A percentile compares a stretch with the other conserved stretches of the same genome.
phyloP scores from a whole-genome alignment of 305 asterid genomes.

The Striga hermonthica region DNA sequence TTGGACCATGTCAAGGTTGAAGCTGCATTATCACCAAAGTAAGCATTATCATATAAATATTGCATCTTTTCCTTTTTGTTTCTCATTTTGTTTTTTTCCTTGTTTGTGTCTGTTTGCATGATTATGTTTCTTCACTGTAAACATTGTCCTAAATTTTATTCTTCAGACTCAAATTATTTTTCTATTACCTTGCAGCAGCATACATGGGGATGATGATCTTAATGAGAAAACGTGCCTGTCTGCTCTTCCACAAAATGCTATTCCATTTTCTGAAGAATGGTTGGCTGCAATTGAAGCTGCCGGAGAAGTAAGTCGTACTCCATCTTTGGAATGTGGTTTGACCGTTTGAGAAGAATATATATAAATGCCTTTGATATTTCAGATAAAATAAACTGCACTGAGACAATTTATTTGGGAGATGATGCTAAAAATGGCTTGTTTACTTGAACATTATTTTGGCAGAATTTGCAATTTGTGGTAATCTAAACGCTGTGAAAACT shows the following conservation, averaged over 20 bases:
- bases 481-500: conserved; percentile 7
- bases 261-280: conserved; percentile 99
- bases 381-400: conserved; percentile 21
- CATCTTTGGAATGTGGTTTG: conserved; percentile 17
- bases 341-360: not conserved
- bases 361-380: not conserved
- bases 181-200: conserved; percentile 44
- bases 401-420: conserved; percentile 13
- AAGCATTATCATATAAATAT: conserved; percentile 33
- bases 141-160: conserved; percentile 24
- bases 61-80: conserved; percentile 11
- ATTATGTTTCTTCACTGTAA: conserved; percentile 18
- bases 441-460: conserved; percentile 11
- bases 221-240: conserved; percentile 33
- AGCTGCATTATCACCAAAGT: conserved; percentile 39
- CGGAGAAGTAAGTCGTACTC: conserved; percentile 69
- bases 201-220: conserved; percentile 35
- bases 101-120: conserved; percentile 19
- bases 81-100: conserved; percentile 5
- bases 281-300: conserved; percentile 96
- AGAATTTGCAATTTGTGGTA: conserved; percentile 14
- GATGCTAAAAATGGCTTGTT: conserved; percentile 10
- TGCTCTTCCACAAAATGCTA: conserved; percentile 57
- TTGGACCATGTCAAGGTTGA: conserved; percentile 36
- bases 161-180: conserved; percentile 3